phyloP scores from a whole-genome alignment of 441 rosid genomes.

The Euphorbia schlechtendalii region DNA sequence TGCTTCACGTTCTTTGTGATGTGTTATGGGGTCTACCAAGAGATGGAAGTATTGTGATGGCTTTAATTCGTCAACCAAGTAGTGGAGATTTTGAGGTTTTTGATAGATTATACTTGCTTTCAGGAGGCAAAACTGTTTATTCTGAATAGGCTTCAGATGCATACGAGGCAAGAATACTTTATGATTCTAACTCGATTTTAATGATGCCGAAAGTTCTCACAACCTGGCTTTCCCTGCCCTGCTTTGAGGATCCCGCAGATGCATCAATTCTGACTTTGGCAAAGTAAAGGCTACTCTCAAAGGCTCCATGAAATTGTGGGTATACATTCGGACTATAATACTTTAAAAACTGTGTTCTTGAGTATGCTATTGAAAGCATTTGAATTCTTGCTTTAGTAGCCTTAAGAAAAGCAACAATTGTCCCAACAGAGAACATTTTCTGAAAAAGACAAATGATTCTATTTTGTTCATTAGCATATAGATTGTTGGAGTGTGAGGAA shows the following conservation, averaged over 20 bases:
- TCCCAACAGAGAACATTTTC: no score
- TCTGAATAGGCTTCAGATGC: constrained; percentile 86
- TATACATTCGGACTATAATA: constrained; percentile 15
- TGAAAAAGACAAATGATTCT: no score
- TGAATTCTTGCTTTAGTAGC: no score
- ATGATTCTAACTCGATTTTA: neutral
- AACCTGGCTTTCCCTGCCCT: constrained; percentile 49
- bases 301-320: constrained; percentile 88
- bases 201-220: constrained; percentile 61
- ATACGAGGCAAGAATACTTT: constrained; percentile 49
- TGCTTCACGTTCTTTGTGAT: no score
- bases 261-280: constrained; percentile 70
- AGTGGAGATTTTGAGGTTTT: constrained; percentile 93
- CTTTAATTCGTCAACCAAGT: constrained; percentile 92
- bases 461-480: no score
- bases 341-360: no score
- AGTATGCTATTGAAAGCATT: no score
- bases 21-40: constrained; percentile 73
- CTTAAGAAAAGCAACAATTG: no score
- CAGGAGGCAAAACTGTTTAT: constrained; percentile 89
- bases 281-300: constrained; percentile 87
- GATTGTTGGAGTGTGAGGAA: no score
- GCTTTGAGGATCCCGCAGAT: constrained; percentile 39
- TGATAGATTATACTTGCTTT: constrained; percentile 77
- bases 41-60: constrained; percentile 92